Evolutionary conservation across 345 rosid species (phyloP).

Genomic region (Eutrema japonicum): DNA sequence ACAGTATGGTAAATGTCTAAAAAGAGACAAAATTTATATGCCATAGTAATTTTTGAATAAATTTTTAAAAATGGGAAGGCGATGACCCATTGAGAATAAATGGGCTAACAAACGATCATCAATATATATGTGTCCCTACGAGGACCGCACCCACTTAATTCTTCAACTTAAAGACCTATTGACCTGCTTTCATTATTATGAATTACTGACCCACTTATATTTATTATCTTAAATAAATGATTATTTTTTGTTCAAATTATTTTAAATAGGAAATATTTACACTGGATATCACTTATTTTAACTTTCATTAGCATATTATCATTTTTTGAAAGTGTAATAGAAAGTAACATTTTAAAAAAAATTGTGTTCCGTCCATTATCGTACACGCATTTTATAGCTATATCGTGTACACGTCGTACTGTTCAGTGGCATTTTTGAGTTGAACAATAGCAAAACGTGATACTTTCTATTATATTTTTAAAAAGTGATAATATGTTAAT

Average conservation of each 20-base stretch:
- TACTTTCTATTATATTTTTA: too few species aligned
- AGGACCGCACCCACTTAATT: constrained; percentile 48
- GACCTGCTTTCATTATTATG: constrained; percentile 30
- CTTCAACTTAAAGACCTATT: constrained; percentile 39
- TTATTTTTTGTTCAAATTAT: too few species aligned
- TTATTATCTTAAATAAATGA: neutral
- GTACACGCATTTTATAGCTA: too few species aligned
- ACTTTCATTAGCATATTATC: too few species aligned
- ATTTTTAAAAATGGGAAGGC: neutral
- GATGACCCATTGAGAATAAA: constrained; percentile 26
- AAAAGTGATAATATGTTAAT: too few species aligned
- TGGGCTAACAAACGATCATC: constrained; percentile 38
- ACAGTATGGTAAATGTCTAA: neutral
- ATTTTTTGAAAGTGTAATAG: too few species aligned
- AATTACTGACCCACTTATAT: constrained; percentile 25
- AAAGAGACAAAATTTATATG: constrained; percentile 15
- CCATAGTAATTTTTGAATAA: constrained; percentile 6
- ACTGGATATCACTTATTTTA: too few species aligned
- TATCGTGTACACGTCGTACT: too few species aligned
- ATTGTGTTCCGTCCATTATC: too few species aligned
- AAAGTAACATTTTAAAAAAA: too few species aligned
- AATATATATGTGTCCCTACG: constrained; percentile 42
- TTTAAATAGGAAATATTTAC: neutral
- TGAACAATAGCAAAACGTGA: too few species aligned
- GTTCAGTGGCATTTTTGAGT: too few species aligned